Conservation (phyloP, 257 asterid species). For the Solanum etuberosum region DNA sequence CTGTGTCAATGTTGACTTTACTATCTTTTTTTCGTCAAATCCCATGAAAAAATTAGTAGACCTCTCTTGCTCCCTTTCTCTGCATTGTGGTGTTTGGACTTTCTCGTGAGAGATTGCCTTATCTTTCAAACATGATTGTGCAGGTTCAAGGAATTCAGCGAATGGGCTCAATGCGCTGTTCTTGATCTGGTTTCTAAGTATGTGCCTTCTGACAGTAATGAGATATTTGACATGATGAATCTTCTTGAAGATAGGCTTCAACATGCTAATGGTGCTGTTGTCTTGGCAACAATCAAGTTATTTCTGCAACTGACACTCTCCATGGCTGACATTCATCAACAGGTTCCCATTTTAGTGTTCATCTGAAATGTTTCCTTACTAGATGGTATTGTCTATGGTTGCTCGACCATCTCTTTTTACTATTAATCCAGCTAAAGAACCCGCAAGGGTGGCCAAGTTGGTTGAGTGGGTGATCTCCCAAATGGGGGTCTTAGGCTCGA, state of each 20-base stretch:
- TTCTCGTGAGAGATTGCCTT: neutral
- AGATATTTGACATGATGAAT: slow-evolving; percentile 97
- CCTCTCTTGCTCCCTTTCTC: neutral
- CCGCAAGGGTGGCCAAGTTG: neutral
- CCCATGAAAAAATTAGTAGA: neutral
- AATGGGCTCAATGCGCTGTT: slow-evolving; percentile 97
- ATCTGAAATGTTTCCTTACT: neutral
- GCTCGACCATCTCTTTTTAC: neutral
- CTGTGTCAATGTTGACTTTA: neutral
- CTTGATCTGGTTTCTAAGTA: slow-evolving; percentile 85
- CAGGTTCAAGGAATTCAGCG: slow-evolving; percentile 91
- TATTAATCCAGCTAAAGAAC: neutral
- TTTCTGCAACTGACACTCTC: slow-evolving; percentile 92
- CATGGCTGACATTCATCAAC: slow-evolving; percentile 98
- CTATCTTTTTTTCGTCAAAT: neutral
- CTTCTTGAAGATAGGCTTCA: slow-evolving; percentile 99
- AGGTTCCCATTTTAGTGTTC: slow-evolving; percentile 35
- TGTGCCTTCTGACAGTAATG: slow-evolving; percentile 81
- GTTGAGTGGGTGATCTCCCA: neutral
- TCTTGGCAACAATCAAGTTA: slow-evolving; percentile 85
- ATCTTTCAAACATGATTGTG: slow-evolving; percentile 14
- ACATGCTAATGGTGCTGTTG: slow-evolving; percentile 99
- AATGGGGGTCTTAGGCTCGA: neutral
- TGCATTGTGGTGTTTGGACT: neutral
- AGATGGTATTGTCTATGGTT: neutral